Base-by-base conservation (phyloP, 306 rosid species). In the Chamaecrista fasciculata region DNA sequence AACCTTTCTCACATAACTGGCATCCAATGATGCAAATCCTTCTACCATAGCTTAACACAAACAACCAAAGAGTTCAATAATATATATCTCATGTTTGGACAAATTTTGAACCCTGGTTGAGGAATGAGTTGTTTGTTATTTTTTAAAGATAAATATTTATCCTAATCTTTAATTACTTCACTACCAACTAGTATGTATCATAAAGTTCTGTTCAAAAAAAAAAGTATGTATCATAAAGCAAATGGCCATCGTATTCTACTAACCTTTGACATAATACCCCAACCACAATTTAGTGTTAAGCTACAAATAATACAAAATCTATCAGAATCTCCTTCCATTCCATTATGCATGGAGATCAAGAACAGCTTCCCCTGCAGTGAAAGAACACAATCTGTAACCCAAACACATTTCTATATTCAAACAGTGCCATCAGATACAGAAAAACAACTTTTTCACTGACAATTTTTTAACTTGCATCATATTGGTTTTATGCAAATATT, bases 361-460 rank as follows among this genome's bases (percentile, higher is more conserved):
- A 74, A 78, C 86, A 56, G 86, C 83, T 75, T 82, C 86, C 51
- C 86, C 86, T 82, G 86, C 76, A 75, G 63, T 4, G 26, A 47
- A 55, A 70, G 73, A 44, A 73, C 31, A 60, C 1, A 28, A 36
- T 48, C 72, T 62, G 47, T 52, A 65, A 73, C 60, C 40, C 42
- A 15, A 28, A 44, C 57, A 18, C 62, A 42, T 9, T 6, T 49
- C 26, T 47, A 16, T 60, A 58, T 23, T 58, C 48, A 15, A 40
- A 59, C n/a, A 14, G 15, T 62, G 36, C 25, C 44, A 64, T 18
- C 33, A 28, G 39, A 19, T 42, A 62, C 20, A 20, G 65, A 5
- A 11, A 36, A 52, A 25, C 28, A 33, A 37, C 58, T 72, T 59
- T 11, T 18, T 42, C 61, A 67, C 43, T 59, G 15, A 29, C 46